Evolutionary conservation across 2,329 filamentous ascomycete species (phyloP), one percentile per base, ranked within the genome.

Genomic region (Colletotrichum karsti): DNA sequence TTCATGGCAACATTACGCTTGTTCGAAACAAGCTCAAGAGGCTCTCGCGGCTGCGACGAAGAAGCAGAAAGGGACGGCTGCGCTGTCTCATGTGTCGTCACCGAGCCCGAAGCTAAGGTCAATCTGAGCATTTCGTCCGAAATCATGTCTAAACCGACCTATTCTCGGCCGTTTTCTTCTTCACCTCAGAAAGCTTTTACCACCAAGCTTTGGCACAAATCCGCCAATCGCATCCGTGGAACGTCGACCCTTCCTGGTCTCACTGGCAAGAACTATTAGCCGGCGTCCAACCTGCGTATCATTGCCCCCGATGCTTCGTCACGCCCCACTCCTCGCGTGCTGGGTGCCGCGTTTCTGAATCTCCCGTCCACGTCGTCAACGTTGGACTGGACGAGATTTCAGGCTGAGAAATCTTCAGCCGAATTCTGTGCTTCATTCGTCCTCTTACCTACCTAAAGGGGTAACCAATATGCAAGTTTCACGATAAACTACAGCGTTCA

Each of bases 161-260:
- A 55, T 59, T 67, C 33, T 54, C 24, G 44, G 39, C 37, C 39
- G 39, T 37, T 20, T 18, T 20, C n/a, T n/a, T n/a, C n/a, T 15
- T 15, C 24, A 26, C 33, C 15, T 26, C 8, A 41, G 18, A 18
- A 35, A 30, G 39, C 6, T 20, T 18, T 9, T 39, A 28, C 28
- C 7, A 33, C 22, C 58, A 24, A 28, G 22, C 26, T 30, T 48
- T 20, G 24, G 28, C 35, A 39, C 18, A 12, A 50, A 51, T 35
- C 54, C 44, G 30, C 64, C 64, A 67, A 67, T 64, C 65, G 65
- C 53, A 67, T 48, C 10, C 35, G 18, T 26, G 26, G 20, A 2
- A 20, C 20, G 7, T 20, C 60, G 37, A 35, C 9, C 20, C 44
- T n/a, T 48, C 18, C 30, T 42, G 46, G 22, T n/a, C n/a, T 26